These are phyloP conservation scores for Rossbeevera mucosa DNA, from an alignment of 768 basidiomycete species.

Conservation along the genomic window DNA sequence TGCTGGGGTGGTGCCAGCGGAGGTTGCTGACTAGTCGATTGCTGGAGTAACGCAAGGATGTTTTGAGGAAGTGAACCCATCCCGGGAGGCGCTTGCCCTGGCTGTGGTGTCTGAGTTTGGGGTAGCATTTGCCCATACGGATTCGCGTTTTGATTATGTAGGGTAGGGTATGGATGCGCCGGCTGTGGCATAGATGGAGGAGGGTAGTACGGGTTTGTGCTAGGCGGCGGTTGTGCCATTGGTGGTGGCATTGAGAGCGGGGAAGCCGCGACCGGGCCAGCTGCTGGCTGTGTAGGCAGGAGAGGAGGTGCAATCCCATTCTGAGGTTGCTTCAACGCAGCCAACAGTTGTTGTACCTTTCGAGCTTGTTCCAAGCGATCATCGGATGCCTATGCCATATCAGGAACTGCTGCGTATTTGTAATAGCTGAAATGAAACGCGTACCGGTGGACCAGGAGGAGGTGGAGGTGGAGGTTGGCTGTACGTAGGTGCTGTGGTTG, in stretches of 20 bases:
- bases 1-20: slow-evolving; percentile 32
- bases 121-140: slow-evolving; percentile 30
- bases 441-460: slow-evolving; percentile 26
- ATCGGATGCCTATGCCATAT: slow-evolving; percentile 35
- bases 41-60: slow-evolving; percentile 64
- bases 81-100: slow-evolving; percentile 32
- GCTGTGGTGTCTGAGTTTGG: slow-evolving; percentile 28
- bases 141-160: slow-evolving; percentile 17
- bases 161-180: slow-evolving; percentile 18
- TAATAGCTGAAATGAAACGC: slow-evolving; percentile 9
- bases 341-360: slow-evolving; percentile 79
- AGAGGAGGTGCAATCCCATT: slow-evolving; percentile 23
- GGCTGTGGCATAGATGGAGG: slow-evolving; percentile 33
- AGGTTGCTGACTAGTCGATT: slow-evolving; percentile 37
- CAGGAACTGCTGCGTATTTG: neutral
- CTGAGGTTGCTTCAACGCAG: slow-evolving; percentile 72
- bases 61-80: slow-evolving; percentile 55
- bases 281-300: slow-evolving; percentile 24
- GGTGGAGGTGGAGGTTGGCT: slow-evolving; percentile 22
- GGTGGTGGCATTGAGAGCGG: slow-evolving; percentile 35
- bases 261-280: slow-evolving; percentile 35
- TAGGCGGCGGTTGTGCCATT: slow-evolving; percentile 24
- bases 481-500: slow-evolving; percentile 21
- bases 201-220: slow-evolving; percentile 41
- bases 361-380: slow-evolving; percentile 86